Base-by-base conservation (phyloP, 148 eudicot species). In the Pouteria glomerata region DNA sequence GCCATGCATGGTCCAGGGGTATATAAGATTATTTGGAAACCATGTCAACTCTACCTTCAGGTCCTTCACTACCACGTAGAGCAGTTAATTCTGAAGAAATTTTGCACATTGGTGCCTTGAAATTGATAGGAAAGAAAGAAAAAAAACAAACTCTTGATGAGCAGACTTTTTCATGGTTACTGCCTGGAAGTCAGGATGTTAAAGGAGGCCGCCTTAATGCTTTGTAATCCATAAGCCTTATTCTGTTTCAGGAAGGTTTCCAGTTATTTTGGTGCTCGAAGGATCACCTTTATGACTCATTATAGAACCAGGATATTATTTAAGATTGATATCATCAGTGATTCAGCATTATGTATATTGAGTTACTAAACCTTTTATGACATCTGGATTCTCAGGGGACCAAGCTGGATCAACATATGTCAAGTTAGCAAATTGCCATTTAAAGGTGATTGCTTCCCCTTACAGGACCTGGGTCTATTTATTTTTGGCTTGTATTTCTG, bases 381-480 rank as follows among this genome's bases (percentile, higher is more conserved):
- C 72, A 30, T 42, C 3, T 57, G 66, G 57, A 71, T 76, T 66
- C 58, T 69, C 80, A 81, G 87, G 84, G 87, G 86, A 83, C 66
- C 83, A 76, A 75, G 86, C 86, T 41, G 86, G 82, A 59, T 24
- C 71, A 8, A 74, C 72, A 11, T 76, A 81, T 69, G 73, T 81
- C 57, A 84, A 81, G 74, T 68, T 81, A 60, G 87, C 84, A 13
- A 77, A 73, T 58, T 78, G 84, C 67, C 78, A 84, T 77, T 23
- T 81, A 23, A 84, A 84, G 87, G 87, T 78, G 57, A 65, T 30
- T 53, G 55, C 39, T 60, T 66, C 2, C 52, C 52, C 62, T 26
- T 47, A 44, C 56, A 42, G 13, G 47, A 8, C 31, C 60, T 66
- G 73, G 65, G 57, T 30, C 26, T 27, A 30, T 58, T n/a, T 47